Base-by-base conservation (phyloP, 2,329 filamentous ascomycete species). In the Penicillium sp. region DNA sequence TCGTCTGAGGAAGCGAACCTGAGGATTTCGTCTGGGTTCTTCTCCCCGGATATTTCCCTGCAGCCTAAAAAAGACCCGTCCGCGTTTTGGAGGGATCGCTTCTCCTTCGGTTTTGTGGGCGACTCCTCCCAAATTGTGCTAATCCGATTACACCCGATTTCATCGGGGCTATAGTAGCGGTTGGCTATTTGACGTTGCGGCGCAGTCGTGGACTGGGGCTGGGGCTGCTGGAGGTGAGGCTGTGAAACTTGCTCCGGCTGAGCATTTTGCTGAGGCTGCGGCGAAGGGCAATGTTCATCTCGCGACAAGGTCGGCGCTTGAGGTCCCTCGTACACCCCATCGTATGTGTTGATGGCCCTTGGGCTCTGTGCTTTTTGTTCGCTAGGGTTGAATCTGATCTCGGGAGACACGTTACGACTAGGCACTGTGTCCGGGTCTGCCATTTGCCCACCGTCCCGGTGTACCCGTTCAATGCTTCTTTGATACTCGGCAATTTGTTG, bases 51-150 rank as follows among this genome's bases (percentile, higher is more conserved):
- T 48, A 70, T 69, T 42, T 67, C 66, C 50, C 64, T 67, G 60
- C 67, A 70, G 10, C 67, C 67, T 65, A 70, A 66, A 65, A 70
- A 70, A 65, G 66, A 68, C 10, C 67, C 66, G 21, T 68, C 66
- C 1, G 56, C 50, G 21, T 61, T 60, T 15, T 54, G 46, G 6
- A 56, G 53, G 9, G 48, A 43, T 26, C 52, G 45, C 31, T 57
- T 52, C n/a, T 56, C 57, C 43, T 59, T 61, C n/a, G 54, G 35
- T 43, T 57, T 63, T 21, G 48, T 55, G 19, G 58, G 59, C 2
- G 59, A 60, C 40, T 66, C 63, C 38, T 69, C 66, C 58, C 64
- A 65, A 13, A 68, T 68, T 3, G 65, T 67, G 44, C 67, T 67
- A 12, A 62, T 67, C 12, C 64, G 61, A 31, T 63, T 62, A 51